Conservation (phyloP, 2,329 filamentous ascomycete genomes). For the Gaeumannomyces tritici region DNA sequence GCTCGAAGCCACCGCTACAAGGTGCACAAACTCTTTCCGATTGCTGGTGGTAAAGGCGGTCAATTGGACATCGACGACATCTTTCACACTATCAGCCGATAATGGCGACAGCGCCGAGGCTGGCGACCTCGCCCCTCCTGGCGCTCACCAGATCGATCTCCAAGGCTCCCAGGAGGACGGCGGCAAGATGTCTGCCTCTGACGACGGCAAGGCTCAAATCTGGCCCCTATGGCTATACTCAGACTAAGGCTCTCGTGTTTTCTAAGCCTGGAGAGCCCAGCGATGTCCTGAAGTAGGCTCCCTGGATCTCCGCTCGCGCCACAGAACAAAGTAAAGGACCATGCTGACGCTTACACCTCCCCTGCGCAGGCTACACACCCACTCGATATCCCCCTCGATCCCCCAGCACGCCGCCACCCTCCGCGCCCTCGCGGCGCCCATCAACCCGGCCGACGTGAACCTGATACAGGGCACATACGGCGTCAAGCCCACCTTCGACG, state of each 20-base stretch:
- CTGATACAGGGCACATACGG: slow-evolving; percentile 96
- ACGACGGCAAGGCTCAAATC: slow-evolving; percentile 37
- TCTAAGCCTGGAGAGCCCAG: slow-evolving; percentile 65
- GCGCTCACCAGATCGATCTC: neutral
- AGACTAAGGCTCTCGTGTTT: slow-evolving; percentile 75
- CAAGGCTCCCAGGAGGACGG: neutral
- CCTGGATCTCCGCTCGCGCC: neutral
- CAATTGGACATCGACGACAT: neutral
- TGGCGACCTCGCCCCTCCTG: neutral
- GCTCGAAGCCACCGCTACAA: neutral
- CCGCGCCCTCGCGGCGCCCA: slow-evolving; percentile 79
- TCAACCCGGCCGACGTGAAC: slow-evolving; percentile 98
- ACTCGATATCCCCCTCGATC: slow-evolving; percentile 69
- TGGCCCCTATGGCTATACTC: slow-evolving; percentile 69
- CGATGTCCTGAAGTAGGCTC: slow-evolving; percentile 52
- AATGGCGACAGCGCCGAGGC: neutral
- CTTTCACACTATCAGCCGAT: neutral
- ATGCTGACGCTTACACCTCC: neutral
- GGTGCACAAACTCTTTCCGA: neutral
- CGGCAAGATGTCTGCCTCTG: neutral
- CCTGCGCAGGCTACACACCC: slow-evolving; percentile 49
- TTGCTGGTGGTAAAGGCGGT: neutral
- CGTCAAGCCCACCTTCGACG: slow-evolving; percentile 68
- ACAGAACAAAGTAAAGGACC: neutral
- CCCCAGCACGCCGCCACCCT: slow-evolving; percentile 60